These are phyloP conservation scores for Psilocybe tampanensis DNA, from an alignment of 768 basidiomycete species.

Conservation along the genomic window DNA sequence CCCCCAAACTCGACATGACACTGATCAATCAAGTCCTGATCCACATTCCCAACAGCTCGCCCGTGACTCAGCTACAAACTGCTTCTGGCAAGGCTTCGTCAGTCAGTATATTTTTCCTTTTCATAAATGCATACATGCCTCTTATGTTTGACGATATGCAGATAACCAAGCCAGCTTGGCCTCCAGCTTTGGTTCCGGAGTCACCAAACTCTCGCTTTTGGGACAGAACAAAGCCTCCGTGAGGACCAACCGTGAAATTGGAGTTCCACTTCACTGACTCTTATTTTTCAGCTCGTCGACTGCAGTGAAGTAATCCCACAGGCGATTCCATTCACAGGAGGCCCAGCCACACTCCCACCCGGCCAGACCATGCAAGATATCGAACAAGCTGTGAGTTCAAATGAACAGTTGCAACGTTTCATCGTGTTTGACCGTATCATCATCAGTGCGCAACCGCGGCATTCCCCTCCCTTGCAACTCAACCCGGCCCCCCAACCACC, in stretches of 20 bases:
- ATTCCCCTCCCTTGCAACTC: conserved; percentile 16
- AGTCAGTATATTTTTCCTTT: conserved; percentile 21
- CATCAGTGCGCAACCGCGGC: conserved; percentile 15
- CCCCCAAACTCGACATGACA: no score
- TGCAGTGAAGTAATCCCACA: conserved; percentile 48
- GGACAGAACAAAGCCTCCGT: conserved; percentile 35
- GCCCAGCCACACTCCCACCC: conserved; percentile 16
- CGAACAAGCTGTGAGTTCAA: conserved; percentile 19
- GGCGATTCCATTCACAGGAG: conserved; percentile 11
- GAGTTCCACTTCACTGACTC: no score
- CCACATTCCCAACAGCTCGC: no score
- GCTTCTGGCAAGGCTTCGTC: conserved; percentile 48
- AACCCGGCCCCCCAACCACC: conserved; percentile 17
- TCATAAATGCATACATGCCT: background rate
- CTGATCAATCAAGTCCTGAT: background rate
- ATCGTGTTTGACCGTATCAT: background rate
- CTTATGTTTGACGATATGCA: no score
- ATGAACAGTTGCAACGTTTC: background rate
- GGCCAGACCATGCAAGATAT: conserved; percentile 18
- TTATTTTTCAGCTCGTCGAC: conserved; percentile 31
- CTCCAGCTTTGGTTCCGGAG: conserved; percentile 37
- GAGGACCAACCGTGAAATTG: no score
- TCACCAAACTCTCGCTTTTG: conserved; percentile 44
- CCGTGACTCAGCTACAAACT: conserved; percentile 44
- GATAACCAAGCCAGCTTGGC: conserved; percentile 36